Conservation (phyloP, 768 basidiomycete genomes). For the Fomitopsis serialis region DNA sequence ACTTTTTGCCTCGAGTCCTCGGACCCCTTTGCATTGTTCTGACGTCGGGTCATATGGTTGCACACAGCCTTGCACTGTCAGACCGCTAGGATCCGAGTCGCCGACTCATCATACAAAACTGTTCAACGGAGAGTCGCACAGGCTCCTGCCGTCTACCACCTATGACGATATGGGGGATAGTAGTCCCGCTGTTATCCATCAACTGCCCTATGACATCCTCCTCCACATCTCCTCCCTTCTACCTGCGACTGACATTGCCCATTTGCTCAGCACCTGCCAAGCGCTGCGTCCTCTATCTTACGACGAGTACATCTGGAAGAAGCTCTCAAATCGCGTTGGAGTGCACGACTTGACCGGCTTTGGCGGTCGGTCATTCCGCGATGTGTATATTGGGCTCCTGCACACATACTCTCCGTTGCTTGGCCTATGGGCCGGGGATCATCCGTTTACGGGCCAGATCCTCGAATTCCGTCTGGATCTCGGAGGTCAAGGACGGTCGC, state of each 20-base stretch:
- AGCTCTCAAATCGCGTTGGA: constrained; percentile 6
- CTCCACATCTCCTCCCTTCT: constrained; percentile 10
- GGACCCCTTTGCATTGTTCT: background rate
- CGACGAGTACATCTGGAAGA: constrained; percentile 12
- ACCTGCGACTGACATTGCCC: constrained; percentile 10
- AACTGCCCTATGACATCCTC: constrained; percentile 17
- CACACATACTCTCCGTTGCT: constrained; percentile 13
- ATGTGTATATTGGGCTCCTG: constrained; percentile 8
- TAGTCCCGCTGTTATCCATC: background rate
- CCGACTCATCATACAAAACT: no score
- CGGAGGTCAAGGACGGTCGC: background rate
- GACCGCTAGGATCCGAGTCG: background rate
- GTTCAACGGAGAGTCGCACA: no score
- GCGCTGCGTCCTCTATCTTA: background rate
- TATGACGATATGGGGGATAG: no score
- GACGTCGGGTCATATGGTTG: background rate
- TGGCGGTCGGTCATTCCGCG: constrained; percentile 12
- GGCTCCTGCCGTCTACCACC: no score
- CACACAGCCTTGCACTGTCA: background rate
- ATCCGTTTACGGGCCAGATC: constrained; percentile 13
- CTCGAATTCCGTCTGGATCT: constrained; percentile 8
- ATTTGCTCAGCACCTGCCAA: constrained; percentile 10
- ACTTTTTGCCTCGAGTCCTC: background rate
- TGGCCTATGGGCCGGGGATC: constrained; percentile 15
- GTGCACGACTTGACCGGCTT: constrained; percentile 7